These are phyloP conservation scores for Microcyclosporella mali DNA, from an alignment of 2,329 filamentous ascomycete genomes.

Conservation along the genomic window DNA sequence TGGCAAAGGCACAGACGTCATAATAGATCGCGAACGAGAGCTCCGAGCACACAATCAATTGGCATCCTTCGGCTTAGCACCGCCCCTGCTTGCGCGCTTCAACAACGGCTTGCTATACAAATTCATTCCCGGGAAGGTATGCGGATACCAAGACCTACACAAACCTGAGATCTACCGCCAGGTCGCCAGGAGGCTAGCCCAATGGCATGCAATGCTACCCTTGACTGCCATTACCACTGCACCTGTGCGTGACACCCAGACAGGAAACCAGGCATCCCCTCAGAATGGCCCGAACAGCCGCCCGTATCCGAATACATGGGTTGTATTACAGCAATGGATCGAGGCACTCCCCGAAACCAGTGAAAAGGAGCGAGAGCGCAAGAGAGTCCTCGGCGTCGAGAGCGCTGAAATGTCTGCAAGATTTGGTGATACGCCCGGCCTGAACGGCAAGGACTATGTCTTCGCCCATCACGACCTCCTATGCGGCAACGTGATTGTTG, in stretches of 20 bases:
- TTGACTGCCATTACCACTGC: conserved; percentile 45
- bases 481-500: conserved; percentile 93
- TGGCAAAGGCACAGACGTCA: conserved; percentile 84
- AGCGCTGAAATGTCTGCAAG: conserved; percentile 62
- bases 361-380: conserved; percentile 60
- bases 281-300: conserved; percentile 44
- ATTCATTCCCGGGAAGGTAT: conserved; percentile 75
- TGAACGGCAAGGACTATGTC: conserved; percentile 72
- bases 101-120: conserved; percentile 93
- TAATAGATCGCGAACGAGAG: conserved; percentile 86
- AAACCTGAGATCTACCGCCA: conserved; percentile 70
- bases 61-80: conserved; percentile 75
- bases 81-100: conserved; percentile 82
- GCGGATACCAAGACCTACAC: conserved; percentile 72
- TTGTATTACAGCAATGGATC: conserved; percentile 94
- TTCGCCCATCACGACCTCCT: conserved; percentile 95
- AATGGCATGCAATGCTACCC: conserved; percentile 80
- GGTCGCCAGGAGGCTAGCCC: conserved; percentile 74
- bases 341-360: conserved; percentile 71
- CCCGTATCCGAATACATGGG: conserved; percentile 86
- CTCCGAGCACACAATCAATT: conserved; percentile 69
- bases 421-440: conserved; percentile 68
- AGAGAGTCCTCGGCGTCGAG: conserved; percentile 66
- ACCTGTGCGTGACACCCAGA: conserved; percentile 20
- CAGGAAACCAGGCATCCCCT: conserved; percentile 7